A percentile compares a stretch with the other conserved stretches of the same genome.
Evolutionary conservation across 2,329 filamentous ascomycete species (phyloP).

Genomic region (Trichophyton rubrum): DNA sequence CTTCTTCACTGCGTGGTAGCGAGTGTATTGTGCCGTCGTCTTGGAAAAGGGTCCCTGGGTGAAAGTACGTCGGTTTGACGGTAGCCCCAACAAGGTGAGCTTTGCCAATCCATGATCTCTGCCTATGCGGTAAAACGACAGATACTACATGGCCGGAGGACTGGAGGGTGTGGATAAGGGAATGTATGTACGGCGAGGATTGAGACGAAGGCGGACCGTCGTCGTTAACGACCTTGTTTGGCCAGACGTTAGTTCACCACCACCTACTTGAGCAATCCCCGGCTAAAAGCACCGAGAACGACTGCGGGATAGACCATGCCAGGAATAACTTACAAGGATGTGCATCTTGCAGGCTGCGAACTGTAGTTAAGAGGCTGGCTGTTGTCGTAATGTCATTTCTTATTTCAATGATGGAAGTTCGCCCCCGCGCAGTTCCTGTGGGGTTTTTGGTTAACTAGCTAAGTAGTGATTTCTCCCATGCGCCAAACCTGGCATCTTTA

Average conservation of each 20-base stretch:
- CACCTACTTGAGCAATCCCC: background rate
- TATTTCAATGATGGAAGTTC: background rate
- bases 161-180: slow-evolving; percentile 57
- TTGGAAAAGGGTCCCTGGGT: slow-evolving; percentile 47
- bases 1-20: slow-evolving; percentile 42
- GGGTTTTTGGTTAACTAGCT: no score
- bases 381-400: background rate
- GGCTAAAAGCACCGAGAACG: background rate
- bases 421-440: background rate
- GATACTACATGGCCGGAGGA: slow-evolving; percentile 72
- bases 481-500: background rate
- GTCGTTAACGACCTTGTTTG: slow-evolving; percentile 48
- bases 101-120: slow-evolving; percentile 97
- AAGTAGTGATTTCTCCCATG: background rate
- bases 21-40: slow-evolving; percentile 57
- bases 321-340: slow-evolving; percentile 34
- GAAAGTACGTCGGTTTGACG: slow-evolving; percentile 74
- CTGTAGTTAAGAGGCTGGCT: background rate
- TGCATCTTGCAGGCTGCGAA: slow-evolving; percentile 30
- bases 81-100: slow-evolving; percentile 89
- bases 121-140: slow-evolving; percentile 78
- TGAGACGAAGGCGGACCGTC: slow-evolving; percentile 67
- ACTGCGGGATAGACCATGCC: background rate
- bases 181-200: slow-evolving; percentile 70
- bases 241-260: slow-evolving; percentile 11